Conservation (phyloP, 1,284 basidiomycete species). For the Boletus smithii region DNA sequence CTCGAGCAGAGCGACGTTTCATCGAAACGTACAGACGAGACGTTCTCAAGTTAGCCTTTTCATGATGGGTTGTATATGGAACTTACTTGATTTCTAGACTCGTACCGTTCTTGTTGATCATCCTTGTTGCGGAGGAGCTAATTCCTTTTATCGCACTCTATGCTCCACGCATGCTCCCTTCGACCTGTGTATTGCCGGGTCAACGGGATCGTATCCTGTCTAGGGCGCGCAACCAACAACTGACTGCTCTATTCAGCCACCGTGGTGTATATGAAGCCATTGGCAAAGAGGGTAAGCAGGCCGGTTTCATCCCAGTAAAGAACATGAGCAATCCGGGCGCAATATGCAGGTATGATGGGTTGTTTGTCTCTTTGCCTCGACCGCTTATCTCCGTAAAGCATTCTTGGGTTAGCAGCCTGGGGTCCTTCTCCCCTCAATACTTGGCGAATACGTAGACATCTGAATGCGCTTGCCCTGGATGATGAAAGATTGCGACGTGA, state of each 20-base stretch:
- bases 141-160: slow-evolving; percentile 84
- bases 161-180: slow-evolving; percentile 81
- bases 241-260: slow-evolving; percentile 34
- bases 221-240: slow-evolving; percentile 55
- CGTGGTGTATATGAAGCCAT: slow-evolving; percentile 34
- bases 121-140: slow-evolving; percentile 76
- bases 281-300: slow-evolving; percentile 28
- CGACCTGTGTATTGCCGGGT: slow-evolving; percentile 83
- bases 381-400: slow-evolving; percentile 34
- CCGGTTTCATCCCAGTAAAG: slow-evolving; percentile 29
- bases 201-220: slow-evolving; percentile 70
- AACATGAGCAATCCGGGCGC: slow-evolving; percentile 31
- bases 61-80: neutral
- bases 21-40: slow-evolving; percentile 63
- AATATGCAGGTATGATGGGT: slow-evolving; percentile 38
- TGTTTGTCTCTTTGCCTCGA: neutral
- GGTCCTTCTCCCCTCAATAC: slow-evolving; percentile 51
- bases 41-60: slow-evolving; percentile 53
- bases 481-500: slow-evolving; percentile 57
- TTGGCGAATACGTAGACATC: slow-evolving; percentile 54
- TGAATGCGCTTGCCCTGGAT: slow-evolving; percentile 54
- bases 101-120: slow-evolving; percentile 75
- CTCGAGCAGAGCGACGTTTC: slow-evolving; percentile 63
- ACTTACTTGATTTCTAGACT: slow-evolving; percentile 46
- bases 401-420: slow-evolving; percentile 57